phyloP scores from a whole-genome alignment of 179 eudicot genomes.

The Heliamphora pulchella region DNA sequence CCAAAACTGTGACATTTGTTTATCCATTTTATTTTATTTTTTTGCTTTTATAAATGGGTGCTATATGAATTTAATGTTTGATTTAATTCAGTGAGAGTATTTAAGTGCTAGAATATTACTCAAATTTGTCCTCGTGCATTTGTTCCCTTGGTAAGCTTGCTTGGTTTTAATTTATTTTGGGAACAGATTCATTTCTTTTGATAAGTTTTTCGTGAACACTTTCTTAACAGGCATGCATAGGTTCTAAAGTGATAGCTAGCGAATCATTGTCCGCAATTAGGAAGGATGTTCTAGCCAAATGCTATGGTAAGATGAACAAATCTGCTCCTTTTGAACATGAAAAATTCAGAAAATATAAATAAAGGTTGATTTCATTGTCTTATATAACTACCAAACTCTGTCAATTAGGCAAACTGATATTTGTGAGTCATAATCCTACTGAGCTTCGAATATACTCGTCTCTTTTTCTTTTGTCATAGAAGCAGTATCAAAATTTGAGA shows the following conservation, averaged over 20 bases:
- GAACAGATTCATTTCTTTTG: no score
- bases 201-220: neutral
- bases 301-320: slow-evolving; percentile 59
- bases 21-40: no score
- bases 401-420: neutral
- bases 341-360: neutral
- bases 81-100: no score
- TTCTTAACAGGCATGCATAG: slow-evolving; percentile 76
- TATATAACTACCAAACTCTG: neutral
- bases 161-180: neutral
- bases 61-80: no score
- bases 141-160: neutral
- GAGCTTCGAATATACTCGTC: neutral
- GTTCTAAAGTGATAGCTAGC: slow-evolving; percentile 90
- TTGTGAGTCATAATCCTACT: neutral
- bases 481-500: neutral
- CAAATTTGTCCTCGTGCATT: neutral
- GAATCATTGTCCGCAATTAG: slow-evolving; percentile 89
- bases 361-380: neutral
- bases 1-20: no score
- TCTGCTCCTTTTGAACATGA: slow-evolving; percentile 7
- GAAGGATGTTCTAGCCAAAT: slow-evolving; percentile 92
- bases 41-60: no score
- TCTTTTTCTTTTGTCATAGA: neutral
- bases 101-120: no score